These are phyloP conservation scores for Tricholoma hemisulphureum DNA, from an alignment of 768 basidiomycete species.

Conservation along the genomic window DNA sequence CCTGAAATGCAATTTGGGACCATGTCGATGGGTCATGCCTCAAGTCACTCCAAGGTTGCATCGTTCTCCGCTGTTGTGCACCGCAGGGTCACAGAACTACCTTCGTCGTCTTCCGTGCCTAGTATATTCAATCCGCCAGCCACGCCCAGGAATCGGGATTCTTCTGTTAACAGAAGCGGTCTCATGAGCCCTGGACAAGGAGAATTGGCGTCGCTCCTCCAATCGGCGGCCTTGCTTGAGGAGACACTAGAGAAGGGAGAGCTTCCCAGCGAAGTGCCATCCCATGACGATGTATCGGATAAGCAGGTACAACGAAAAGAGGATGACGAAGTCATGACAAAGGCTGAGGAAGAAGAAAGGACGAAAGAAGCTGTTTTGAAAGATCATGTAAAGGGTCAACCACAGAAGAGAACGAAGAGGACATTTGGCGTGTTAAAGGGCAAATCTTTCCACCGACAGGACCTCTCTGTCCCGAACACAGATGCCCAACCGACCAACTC, in stretches of 20 bases:
- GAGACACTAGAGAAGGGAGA: constrained; percentile 49
- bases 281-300: constrained; percentile 4
- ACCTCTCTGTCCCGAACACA: not conserved
- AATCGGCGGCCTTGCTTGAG: constrained; percentile 60
- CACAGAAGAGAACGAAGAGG: constrained; percentile 14
- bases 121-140: constrained; percentile 29
- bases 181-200: constrained; percentile 48
- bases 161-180: constrained; percentile 28
- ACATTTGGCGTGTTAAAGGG: constrained; percentile 12
- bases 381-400: constrained; percentile 20
- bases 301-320: constrained; percentile 14
- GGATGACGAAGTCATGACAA: constrained; percentile 18
- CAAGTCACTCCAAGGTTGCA: constrained; percentile 15
- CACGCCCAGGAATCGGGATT: constrained; percentile 27
- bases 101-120: constrained; percentile 19
- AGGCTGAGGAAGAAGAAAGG: constrained; percentile 25
- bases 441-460: constrained; percentile 12
- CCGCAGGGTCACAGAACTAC: constrained; percentile 47
- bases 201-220: constrained; percentile 54
- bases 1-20: constrained; percentile 25
- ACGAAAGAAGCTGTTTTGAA: constrained; percentile 24
- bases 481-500: not conserved
- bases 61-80: constrained; percentile 61
- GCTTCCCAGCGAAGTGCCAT: constrained; percentile 36
- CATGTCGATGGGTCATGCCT: constrained; percentile 17